Base-by-base conservation (phyloP, 306 rosid species). In the Casuarina glauca region DNA sequence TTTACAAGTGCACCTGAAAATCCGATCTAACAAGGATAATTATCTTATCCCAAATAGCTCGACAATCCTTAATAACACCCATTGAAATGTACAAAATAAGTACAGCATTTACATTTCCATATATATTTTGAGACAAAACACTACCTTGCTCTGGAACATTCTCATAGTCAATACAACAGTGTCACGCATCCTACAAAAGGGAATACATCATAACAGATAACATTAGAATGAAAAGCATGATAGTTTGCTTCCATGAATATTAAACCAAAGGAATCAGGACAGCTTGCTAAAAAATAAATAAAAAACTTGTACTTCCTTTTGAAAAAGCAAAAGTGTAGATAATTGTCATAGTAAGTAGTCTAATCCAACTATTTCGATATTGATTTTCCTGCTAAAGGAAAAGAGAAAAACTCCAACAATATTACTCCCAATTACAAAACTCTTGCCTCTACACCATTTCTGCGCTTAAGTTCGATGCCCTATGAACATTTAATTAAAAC, bases 121-220 rank as follows among this genome's bases (percentile, higher is more conserved):
- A 67, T 64, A 50, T 6, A 69, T 74, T 54, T 41, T 46, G 17
- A 0, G 2, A 8, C 66, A 48, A 84, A 61, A 68, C 60, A 71
- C 76, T 91, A 94, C 98, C 97, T 94, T 94, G 80, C 89, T 86
- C 90, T 92, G 98, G 81, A 88, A 91, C 86, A 90, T 63, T 87
- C 98, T 87, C 94, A 92, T 89, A 55, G 96, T 92, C 85, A 94
- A 83, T 61, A 90, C 98, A 69, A 94, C 92, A 8, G 96, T 90
- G 83, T 94, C 98, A 1, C 98, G 94, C 91, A 82, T 82, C 80
- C 98, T 94, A 74, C 91, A 83, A 86, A 72, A 79, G 32, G 77
- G 75, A 83, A 78, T 81, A 68, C 66, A 73, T 76, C 74, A 43
- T 51, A 39, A 72, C 54, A 81, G 69, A 62, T 44, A 74, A 41